A percentile compares a stretch with the other conserved stretches of the same genome.
Conservation (phyloP, 306 rosid genomes). For the Bauhinia variegata region DNA sequence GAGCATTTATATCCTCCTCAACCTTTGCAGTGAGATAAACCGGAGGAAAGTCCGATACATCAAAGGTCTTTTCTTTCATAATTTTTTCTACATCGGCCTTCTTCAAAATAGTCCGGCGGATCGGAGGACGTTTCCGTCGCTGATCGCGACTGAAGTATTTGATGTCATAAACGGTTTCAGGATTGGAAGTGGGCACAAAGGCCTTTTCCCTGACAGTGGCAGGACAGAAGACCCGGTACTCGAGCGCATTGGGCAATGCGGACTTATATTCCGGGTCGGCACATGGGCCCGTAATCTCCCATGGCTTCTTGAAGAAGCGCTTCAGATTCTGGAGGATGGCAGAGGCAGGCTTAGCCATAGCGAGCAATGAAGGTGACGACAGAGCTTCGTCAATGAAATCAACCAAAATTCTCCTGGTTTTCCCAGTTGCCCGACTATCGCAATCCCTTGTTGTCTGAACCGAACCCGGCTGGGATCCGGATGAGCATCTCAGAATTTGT, state of each 20-base stretch:
- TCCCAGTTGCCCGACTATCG: not conserved
- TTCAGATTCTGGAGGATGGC: conserved; percentile 57
- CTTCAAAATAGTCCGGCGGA: conserved; percentile 63
- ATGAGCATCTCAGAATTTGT: not conserved
- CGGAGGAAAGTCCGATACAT: conserved; percentile 64
- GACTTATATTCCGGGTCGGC: conserved; percentile 71
- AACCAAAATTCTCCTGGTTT: not conserved
- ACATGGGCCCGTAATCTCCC: conserved; percentile 96
- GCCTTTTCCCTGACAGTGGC: conserved; percentile 60
- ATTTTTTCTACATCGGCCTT: conserved; percentile 64
- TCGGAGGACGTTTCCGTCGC: conserved; percentile 96
- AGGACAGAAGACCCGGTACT: conserved; percentile 80
- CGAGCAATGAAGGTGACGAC: not conserved
- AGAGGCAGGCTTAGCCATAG: conserved; percentile 44
- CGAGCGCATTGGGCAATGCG: conserved; percentile 66
- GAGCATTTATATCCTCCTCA: conserved; percentile 69
- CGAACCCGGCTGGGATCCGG: not conserved
- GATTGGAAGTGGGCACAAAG: conserved; percentile 66
- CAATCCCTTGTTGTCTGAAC: not conserved
- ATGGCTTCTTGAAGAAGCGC: conserved; percentile 83
- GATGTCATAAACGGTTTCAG: conserved; percentile 86
- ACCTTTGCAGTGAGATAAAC: conserved; percentile 59
- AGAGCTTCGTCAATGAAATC: not conserved
- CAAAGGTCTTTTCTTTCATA: conserved; percentile 60
- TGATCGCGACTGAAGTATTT: conserved; percentile 84